phyloP scores from a whole-genome alignment of 192 early-diverging fungal genomes.

The Mortierella claussenii region DNA sequence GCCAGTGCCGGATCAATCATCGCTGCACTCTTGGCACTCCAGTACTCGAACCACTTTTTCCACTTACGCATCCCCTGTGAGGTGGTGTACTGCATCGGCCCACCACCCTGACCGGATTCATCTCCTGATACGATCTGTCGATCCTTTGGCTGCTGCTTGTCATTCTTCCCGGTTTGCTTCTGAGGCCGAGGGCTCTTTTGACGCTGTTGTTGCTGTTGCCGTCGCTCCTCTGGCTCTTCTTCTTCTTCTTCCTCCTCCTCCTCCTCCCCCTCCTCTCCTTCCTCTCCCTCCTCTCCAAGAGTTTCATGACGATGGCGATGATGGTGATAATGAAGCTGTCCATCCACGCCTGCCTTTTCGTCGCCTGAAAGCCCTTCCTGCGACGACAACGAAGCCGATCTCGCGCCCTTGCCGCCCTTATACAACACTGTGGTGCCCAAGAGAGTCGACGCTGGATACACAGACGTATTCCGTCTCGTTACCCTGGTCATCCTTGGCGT shows the following conservation, averaged over 20 bases:
- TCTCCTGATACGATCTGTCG: slow-evolving; percentile 31
- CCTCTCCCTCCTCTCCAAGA: too few relatives aligned
- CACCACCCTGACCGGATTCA: slow-evolving; percentile 30
- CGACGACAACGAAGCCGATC: slow-evolving; percentile 19
- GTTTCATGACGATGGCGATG: too few relatives aligned
- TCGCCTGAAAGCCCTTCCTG: slow-evolving; percentile 45
- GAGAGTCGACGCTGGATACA: slow-evolving; percentile 9
- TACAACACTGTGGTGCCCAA: slow-evolving; percentile 10
- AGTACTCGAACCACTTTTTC: slow-evolving; percentile 51
- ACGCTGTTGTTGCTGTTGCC: neutral
- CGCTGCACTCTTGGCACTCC: slow-evolving; percentile 42
- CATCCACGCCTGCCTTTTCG: too few relatives aligned
- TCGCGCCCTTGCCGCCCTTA: neutral
- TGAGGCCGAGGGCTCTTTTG: too few relatives aligned
- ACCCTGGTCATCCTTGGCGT: neutral
- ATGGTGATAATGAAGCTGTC: too few relatives aligned
- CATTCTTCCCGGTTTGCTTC: too few relatives aligned
- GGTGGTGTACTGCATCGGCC: slow-evolving; percentile 41
- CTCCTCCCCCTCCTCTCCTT: neutral
- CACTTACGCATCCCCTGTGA: slow-evolving; percentile 52
- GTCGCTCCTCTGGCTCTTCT: neutral
- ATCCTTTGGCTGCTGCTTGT: neutral
- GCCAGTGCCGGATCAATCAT: slow-evolving; percentile 48
- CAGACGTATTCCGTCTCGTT: slow-evolving; percentile 11
- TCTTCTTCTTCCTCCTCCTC: neutral